Conservation (phyloP, 441 rosid species). For the Syzygium malaccense region DNA sequence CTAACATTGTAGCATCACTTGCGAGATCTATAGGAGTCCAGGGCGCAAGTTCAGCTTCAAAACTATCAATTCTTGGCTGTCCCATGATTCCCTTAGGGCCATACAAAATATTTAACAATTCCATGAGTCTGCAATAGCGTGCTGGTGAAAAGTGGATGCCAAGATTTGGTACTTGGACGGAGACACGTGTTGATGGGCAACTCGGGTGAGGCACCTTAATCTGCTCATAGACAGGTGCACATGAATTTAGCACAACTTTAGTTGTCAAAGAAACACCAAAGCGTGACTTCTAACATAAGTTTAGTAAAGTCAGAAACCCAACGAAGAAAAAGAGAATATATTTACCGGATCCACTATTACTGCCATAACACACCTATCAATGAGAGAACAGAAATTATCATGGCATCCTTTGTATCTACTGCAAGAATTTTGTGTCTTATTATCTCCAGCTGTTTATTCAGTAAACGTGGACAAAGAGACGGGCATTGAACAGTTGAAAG, state of each 20-base stretch:
- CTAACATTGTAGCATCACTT: constrained; percentile 75
- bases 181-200: constrained; percentile 88
- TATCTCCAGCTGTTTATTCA: background rate
- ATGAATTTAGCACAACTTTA: constrained; percentile 8
- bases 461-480: background rate
- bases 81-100: constrained; percentile 53
- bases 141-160: constrained; percentile 94
- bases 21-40: constrained; percentile 78
- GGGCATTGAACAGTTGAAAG: background rate
- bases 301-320: background rate
- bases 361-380: constrained; percentile 96
- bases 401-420: constrained; percentile 13
- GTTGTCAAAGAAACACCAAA: background rate
- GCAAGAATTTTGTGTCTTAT: background rate
- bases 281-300: background rate
- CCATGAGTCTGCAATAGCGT: constrained; percentile 73
- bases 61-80: constrained; percentile 59
- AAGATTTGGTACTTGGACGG: constrained; percentile 96
- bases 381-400: constrained; percentile 60
- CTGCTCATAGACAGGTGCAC: constrained; percentile 26
- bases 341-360: constrained; percentile 95
- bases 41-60: constrained; percentile 51
- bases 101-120: constrained; percentile 53
- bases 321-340: background rate
- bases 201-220: constrained; percentile 83